Evolutionary conservation across 2,329 filamentous ascomycete species (phyloP), one percentile per base, ranked within the genome.

Genomic region (Scedosporium dehoogii): DNA sequence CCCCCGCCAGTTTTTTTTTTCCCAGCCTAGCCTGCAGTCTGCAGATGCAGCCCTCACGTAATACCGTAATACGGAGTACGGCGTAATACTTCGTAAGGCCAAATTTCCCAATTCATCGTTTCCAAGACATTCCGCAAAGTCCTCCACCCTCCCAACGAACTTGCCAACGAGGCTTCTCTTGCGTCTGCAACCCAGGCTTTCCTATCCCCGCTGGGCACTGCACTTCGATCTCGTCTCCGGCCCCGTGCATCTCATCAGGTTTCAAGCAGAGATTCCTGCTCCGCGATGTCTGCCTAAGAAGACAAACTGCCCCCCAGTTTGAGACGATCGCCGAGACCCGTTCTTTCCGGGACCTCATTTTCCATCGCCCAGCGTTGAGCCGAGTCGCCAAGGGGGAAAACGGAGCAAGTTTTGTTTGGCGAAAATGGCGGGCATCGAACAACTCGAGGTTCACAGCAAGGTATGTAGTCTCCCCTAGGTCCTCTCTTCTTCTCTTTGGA

Each of bases 371-470:
- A n/a, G 14, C 14, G 42, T 9, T 46, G 12, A 46, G 18, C 42
- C 14, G 16, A 46, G 14, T n/a, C 44, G 16, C 44, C 4, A n/a
- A 16, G 14, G 10, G 9, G 9, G 6, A 7, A 46, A 46, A 1
- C 44, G 44, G n/a, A 16, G 18, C 44, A 2, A 21, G 16, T 46
- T 46, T n/a, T 21, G 23, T n/a, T 25, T 4, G 46, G 21, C 48
- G 62, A 76, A 67, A 64, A 96, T 96, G 92, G 92, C 91, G 64
- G 91, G 90, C 72, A 96, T 97, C 81, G 94, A 99, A 79, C 91
- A 96, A 78, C 83, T 99, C 68, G 91, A 97, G 76, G 91, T 99
- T 68, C 93, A 97, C 76, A 96, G 92, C 85, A 96, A 96, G 86
- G 93, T 94, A 83, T 55, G 67, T 57, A 14, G 33, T 33, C 16